Base-by-base conservation (phyloP, 306 rosid genomes). In the Inga laurina region DNA sequence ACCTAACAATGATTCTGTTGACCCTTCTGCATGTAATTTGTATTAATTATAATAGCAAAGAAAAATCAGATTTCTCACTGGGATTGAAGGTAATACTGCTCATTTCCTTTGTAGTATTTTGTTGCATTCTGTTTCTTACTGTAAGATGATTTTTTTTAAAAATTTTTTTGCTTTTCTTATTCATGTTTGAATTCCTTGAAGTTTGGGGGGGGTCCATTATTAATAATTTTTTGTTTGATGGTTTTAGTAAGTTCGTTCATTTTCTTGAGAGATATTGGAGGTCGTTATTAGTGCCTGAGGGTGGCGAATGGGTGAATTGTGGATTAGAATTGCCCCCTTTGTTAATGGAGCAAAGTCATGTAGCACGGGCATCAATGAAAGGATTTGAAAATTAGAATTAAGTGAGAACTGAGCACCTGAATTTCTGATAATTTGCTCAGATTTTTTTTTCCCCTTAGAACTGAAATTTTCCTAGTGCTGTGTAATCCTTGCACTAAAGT, bases 11-110 rank as follows among this genome's bases (percentile, higher is more conserved):
- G 77, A 88, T 91, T 85, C 85, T 93, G 75, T 94, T 88, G 13
- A 90, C 98, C 30, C 97, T 95, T 75, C 92, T 95, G 72, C 96
- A 95, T 0, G 98, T 92, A 86, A 92, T 93, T 83, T 89, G 89
- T 84, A 84, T 91, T 66, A 88, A 92, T 83, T 92, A 82, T 82
- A 93, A 93, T 79, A 90, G 83, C 90, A 92, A 92, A 79, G 99
- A 92, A 62, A 88, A 87, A 59, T 86, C 98, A 80, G 94, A 83
- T 92, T 92, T 91, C 81, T 91, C 98, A 52, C 85, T 89, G 81
- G 98, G 96, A 82, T 83, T 95, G 81, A 95, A 95, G 99, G 99
- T 95, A 73, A 46, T 62, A 49, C 75, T 64, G 62, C 49, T 15
- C 22, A 39, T 83, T 78, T 84, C 43, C 30, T 80, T 66, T 81